phyloP scores from a whole-genome alignment of 345 rosid genomes.

The Eucalyptus caleyi region DNA sequence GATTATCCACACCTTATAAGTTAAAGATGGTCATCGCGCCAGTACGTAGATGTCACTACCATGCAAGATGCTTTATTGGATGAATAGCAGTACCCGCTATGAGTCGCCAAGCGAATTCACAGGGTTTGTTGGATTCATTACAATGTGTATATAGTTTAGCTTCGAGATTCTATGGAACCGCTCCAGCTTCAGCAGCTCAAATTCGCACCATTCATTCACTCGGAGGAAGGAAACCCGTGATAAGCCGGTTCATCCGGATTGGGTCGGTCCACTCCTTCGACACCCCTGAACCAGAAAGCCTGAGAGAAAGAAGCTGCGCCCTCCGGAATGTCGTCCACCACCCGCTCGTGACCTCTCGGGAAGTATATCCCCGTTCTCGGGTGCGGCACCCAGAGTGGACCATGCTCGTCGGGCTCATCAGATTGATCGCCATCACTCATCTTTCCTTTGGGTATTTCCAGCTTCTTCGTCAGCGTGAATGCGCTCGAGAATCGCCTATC shows the following conservation, averaged over 20 bases:
- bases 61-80: neutral
- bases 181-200: neutral
- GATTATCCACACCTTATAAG: neutral
- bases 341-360: constrained; percentile 2
- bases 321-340: neutral
- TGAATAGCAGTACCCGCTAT: neutral
- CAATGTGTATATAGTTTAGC: neutral
- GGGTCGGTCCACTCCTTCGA: neutral
- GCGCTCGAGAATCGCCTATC: neutral
- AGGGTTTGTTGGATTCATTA: neutral
- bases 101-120: neutral
- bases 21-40: neutral
- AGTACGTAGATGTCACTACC: neutral
- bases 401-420: neutral
- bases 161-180: neutral
- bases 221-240: neutral
- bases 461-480: neutral
- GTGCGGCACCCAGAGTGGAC: neutral
- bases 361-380: constrained; percentile 1
- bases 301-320: neutral
- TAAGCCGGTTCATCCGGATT: neutral
- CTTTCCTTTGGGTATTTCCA: neutral
- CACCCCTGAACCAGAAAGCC: neutral
- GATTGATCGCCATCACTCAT: neutral
- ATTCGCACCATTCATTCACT: neutral